A percentile compares a stretch with the other conserved stretches of the same genome.
Conservation (phyloP, 1,284 basidiomycete species). For the Moesziomyces sp. region DNA sequence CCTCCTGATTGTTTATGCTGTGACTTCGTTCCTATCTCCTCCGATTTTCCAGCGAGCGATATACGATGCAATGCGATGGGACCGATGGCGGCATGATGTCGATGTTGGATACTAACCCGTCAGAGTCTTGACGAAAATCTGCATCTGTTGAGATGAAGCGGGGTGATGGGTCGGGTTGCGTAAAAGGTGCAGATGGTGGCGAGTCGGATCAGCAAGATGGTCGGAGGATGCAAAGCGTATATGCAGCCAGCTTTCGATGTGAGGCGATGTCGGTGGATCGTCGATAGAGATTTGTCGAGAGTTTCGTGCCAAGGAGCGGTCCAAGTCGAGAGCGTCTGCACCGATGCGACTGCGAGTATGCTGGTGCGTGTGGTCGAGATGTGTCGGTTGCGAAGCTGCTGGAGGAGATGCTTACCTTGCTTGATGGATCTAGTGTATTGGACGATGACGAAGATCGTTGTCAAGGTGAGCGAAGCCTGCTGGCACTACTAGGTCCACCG, state of each 20-base stretch:
- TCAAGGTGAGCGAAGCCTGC: conserved; percentile 26
- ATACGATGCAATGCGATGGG: conserved; percentile 8
- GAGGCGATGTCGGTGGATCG: not conserved
- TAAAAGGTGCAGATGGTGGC: conserved; percentile 12
- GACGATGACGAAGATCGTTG: conserved; percentile 50
- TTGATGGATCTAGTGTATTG: conserved; percentile 48
- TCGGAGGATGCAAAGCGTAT: conserved; percentile 4
- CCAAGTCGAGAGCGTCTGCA: not conserved
- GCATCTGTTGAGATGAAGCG: conserved; percentile 49
- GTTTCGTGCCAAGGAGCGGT: not conserved
- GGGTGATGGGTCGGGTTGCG: conserved; percentile 4
- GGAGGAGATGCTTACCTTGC: conserved; percentile 43
- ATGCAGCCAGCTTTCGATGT: conserved; percentile 2
- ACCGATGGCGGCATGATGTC: not conserved
- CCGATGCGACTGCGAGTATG: conserved; percentile 3
- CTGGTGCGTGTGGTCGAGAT: conserved; percentile 1
- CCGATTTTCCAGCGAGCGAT: not conserved
- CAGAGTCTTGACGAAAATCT: conserved; percentile 66
- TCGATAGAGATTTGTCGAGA: not conserved
- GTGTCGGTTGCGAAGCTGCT: conserved; percentile 9
- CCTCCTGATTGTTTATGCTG: too few species aligned
- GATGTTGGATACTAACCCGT: conserved; percentile 58
- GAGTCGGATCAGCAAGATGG: conserved; percentile 30
- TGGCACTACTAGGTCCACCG: conserved; percentile 12
- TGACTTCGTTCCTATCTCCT: too few species aligned